phyloP scores from a whole-genome alignment of 2,329 filamentous ascomycete genomes.

The Paramyrothecium sp. region DNA sequence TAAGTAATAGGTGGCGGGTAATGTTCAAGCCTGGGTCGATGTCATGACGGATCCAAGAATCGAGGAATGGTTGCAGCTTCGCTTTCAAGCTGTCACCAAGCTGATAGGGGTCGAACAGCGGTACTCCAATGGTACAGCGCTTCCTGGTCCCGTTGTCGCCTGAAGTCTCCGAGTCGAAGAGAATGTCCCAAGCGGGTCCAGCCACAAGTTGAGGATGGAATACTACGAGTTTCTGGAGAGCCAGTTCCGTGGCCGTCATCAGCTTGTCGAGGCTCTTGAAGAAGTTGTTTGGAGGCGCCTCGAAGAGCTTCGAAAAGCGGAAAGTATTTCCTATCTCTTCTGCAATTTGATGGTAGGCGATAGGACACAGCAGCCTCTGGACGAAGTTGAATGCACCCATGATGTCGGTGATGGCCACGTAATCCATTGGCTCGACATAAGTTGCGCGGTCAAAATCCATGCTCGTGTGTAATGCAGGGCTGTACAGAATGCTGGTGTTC shows the following conservation, averaged over 20 bases:
- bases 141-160: too few relatives aligned
- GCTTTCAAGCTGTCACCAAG: constrained; percentile 19
- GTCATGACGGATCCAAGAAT: constrained; percentile 22
- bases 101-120: constrained; percentile 12
- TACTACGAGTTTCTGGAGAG: constrained; percentile 11
- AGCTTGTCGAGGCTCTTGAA: constrained; percentile 3
- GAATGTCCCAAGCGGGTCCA: constrained; percentile 8
- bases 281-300: not conserved
- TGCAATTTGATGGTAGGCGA: constrained; percentile 9
- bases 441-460: constrained; percentile 34
- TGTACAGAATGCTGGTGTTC: not conserved
- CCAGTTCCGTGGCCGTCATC: constrained; percentile 1
- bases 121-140: not conserved
- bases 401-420: constrained; percentile 16
- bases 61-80: constrained; percentile 14
- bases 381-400: constrained; percentile 22
- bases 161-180: not conserved
- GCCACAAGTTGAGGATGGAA: not conserved
- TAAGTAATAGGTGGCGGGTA: constrained; percentile 47
- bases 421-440: constrained; percentile 32
- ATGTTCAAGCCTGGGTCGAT: constrained; percentile 32
- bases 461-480: not conserved
- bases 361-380: constrained; percentile 24
- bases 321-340: constrained; percentile 4
- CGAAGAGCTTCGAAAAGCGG: constrained; percentile 6